Percentiles rank a stretch among this genome's conserved stretches.
Conservation (phyloP, 202 grass and related monocot genomes). For the Panicum virgatum region DNA sequence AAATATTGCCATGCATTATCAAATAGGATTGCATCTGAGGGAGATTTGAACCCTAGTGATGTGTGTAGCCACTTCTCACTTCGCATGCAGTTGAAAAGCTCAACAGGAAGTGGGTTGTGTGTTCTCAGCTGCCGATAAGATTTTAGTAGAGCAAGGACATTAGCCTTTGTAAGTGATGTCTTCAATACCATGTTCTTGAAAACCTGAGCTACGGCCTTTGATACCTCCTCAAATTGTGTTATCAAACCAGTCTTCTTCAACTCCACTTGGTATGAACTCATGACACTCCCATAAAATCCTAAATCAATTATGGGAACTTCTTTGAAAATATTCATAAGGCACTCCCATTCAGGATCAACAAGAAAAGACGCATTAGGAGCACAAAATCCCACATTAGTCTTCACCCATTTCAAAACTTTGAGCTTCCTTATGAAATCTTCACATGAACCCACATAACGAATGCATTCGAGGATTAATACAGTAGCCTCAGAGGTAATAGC, state of each 20-base stretch:
- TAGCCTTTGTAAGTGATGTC: slow-evolving; percentile 37
- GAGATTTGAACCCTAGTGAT: slow-evolving; percentile 51
- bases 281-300: slow-evolving; percentile 47
- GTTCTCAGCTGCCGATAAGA: slow-evolving; percentile 35
- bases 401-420: slow-evolving; percentile 52
- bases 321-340: slow-evolving; percentile 43
- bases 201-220: slow-evolving; percentile 35
- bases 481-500: slow-evolving; percentile 44
- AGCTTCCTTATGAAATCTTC: slow-evolving; percentile 45
- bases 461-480: slow-evolving; percentile 56
- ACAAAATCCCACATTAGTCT: slow-evolving; percentile 66
- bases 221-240: slow-evolving; percentile 40
- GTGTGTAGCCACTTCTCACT: slow-evolving; percentile 55
- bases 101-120: background rate
- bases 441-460: slow-evolving; percentile 13
- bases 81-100: slow-evolving; percentile 39
- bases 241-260: slow-evolving; percentile 55
- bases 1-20: slow-evolving; percentile 48
- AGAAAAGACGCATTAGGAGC: slow-evolving; percentile 54
- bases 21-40: slow-evolving; percentile 49
- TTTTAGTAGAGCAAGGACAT: slow-evolving; percentile 50
- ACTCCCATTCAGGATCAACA: slow-evolving; percentile 45
- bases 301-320: slow-evolving; percentile 55
- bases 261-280: slow-evolving; percentile 52
- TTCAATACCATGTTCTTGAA: slow-evolving; percentile 39